phyloP scores from a whole-genome alignment of 768 basidiomycete genomes.

The Termitomyces eurrhizus region DNA sequence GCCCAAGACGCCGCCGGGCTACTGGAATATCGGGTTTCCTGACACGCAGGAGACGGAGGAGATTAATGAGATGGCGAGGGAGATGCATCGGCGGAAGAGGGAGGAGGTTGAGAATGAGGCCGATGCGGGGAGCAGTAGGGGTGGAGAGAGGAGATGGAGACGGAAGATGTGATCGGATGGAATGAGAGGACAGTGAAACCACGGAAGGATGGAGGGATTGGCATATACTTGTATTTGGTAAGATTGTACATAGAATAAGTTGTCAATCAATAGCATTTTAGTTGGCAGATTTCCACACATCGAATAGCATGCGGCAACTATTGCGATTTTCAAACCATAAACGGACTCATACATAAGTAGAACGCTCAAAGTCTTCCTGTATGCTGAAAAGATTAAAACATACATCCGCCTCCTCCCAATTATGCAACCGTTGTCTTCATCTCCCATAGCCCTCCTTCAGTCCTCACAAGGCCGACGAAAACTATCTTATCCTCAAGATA shows the following conservation, averaged over 20 bases:
- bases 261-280: neutral
- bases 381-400: neutral
- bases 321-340: too few species aligned
- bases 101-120: constrained; percentile 50
- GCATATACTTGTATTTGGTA: neutral
- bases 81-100: constrained; percentile 68
- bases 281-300: too few species aligned
- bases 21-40: constrained; percentile 91
- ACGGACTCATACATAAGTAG: too few species aligned
- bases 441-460: constrained; percentile 60
- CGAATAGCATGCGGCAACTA: too few species aligned
- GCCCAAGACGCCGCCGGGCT: constrained; percentile 76
- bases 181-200: neutral
- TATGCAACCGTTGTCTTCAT: constrained; percentile 44
- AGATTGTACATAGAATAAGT: neutral
- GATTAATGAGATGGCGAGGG: constrained; percentile 71
- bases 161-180: constrained; percentile 15
- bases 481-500: constrained; percentile 50
- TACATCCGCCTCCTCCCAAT: neutral
- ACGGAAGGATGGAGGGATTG: neutral
- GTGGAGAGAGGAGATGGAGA: constrained; percentile 37
- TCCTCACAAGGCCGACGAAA: constrained; percentile 51
- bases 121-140: constrained; percentile 33
- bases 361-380: too few species aligned
- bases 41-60: constrained; percentile 73